Percentiles rank a stretch among this genome's conserved stretches.
Evolutionary conservation across 352 stramenopile genomes (phyloP).

Genomic region (Globisporangium apiculatum): DNA sequence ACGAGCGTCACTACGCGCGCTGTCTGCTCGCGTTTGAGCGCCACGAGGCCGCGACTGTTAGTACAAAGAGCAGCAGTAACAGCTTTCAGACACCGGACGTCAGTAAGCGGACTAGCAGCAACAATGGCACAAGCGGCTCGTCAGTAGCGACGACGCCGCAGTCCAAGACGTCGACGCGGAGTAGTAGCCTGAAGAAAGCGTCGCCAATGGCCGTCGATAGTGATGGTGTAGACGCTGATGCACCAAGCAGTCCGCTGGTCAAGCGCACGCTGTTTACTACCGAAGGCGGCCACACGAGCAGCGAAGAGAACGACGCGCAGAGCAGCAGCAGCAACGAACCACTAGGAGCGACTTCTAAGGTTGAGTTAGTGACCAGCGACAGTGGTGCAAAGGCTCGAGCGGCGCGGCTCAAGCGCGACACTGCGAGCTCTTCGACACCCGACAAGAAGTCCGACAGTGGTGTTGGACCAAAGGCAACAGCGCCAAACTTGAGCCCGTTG

Average conservation of each 20-base stretch:
- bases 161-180: slow-evolving; percentile 30
- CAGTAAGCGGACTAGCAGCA: slow-evolving; percentile 5
- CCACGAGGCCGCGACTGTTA: slow-evolving; percentile 14
- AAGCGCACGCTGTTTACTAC: slow-evolving; percentile 59
- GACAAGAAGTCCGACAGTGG: too few species aligned
- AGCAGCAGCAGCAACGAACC: background rate
- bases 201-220: background rate
- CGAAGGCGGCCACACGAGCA: slow-evolving; percentile 43
- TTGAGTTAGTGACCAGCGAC: too few species aligned
- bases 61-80: background rate
- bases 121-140: background rate
- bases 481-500: slow-evolving; percentile 18
- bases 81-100: slow-evolving; percentile 24
- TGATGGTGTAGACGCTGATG: background rate
- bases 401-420: background rate
- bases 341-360: too few species aligned
- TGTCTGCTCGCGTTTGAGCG: slow-evolving; percentile 50
- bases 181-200: slow-evolving; percentile 33
- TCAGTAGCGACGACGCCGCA: slow-evolving; percentile 30
- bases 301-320: slow-evolving; percentile 44
- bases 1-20: slow-evolving; percentile 47
- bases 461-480: too few species aligned
- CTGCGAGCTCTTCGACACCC: too few species aligned
- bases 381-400: background rate
- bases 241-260: slow-evolving; percentile 20